Base-by-base conservation (phyloP, 305 asterid species). In the Fraxinus greggii region DNA sequence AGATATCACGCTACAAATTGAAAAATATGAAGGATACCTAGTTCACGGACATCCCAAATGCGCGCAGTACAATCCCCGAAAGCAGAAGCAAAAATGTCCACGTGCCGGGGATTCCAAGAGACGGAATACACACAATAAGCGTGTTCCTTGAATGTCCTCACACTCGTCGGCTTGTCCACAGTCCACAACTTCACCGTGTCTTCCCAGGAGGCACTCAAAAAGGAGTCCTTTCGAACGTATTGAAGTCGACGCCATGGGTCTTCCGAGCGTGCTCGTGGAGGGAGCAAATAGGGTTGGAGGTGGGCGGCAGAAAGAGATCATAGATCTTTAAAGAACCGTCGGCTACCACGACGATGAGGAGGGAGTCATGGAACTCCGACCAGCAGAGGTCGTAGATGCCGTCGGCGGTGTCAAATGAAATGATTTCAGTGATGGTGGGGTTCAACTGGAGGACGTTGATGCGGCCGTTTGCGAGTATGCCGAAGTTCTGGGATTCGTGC, bases 41-140 rank as follows among this genome's bases (percentile, higher is more conserved):
- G 98, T 84, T 96, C 98, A 17, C 98, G 93, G 15, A 96, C 97
- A 89, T 96, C 99, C 98, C 99, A 96, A 83, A 96, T 94, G 82
- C 97, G 97, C 8, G 94, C 79, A 51, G 97, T 94, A 74, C 98
- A 96, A 86, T 96, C 99, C 15, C 98, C 98, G 28, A 97, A 94
- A 84, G 98, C 98, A 28, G 97, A 93, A 15, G 99, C 98, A 74
- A 96, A 96, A 1, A 96, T 89, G 84, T 96, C 98, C 61, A 97
- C 98, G 72, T 96, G 98, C 29, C 98, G 88, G 15, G 98, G 99
- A 87, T 94, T 94, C 99, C 99, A 96, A 63, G 97, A 84, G 78
- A 90, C 94, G 77, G 97, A 87, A 87, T 96, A 94, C 21, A 96
- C 98, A 78, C 99, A 96, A 79, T 96, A 94, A 78, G 97, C 91